A percentile compares a stretch with the other conserved stretches of the same genome.
Evolutionary conservation across 768 basidiomycete species (phyloP).

Genomic region (Cyathus striatus): DNA sequence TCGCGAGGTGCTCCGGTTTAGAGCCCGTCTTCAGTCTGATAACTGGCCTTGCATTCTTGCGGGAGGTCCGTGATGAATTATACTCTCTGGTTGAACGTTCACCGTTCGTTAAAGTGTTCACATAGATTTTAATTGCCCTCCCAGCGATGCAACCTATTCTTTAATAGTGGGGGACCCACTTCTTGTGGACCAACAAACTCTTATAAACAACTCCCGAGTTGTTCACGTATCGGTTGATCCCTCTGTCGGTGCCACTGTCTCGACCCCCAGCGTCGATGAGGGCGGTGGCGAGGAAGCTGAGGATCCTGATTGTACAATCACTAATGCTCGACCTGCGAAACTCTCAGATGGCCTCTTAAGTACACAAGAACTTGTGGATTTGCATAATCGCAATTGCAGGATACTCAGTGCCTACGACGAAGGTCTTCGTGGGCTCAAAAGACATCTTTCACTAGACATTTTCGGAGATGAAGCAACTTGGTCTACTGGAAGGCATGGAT

Average conservation of each 20-base stretch:
- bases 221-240: conserved; percentile 71
- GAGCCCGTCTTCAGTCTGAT: conserved; percentile 31
- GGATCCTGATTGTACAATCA: conserved; percentile 70
- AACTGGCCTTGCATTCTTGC: conserved; percentile 80
- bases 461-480: conserved; percentile 43
- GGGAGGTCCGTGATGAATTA: too few species aligned
- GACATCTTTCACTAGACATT: conserved; percentile 34
- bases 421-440: conserved; percentile 28
- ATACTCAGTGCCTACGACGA: conserved; percentile 68
- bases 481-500: conserved; percentile 41
- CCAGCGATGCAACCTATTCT: conserved; percentile 78
- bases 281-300: conserved; percentile 45
- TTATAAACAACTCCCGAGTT: conserved; percentile 59
- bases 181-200: conserved; percentile 44
- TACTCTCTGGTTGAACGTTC: too few species aligned
- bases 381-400: conserved; percentile 34
- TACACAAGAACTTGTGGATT: conserved; percentile 44
- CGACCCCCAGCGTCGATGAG: conserved; percentile 22
- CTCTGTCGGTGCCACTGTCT: conserved; percentile 26
- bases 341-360: conserved; percentile 67
- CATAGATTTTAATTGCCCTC: conserved; percentile 92
- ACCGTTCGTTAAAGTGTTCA: too few species aligned
- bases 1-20: conserved; percentile 56
- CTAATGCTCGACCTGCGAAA: conserved; percentile 59
- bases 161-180: conserved; percentile 63